These are phyloP conservation scores for Spizellomyces punctatus DNA, from an alignment of 192 early-diverging fungal species.

Conservation along the genomic window DNA sequence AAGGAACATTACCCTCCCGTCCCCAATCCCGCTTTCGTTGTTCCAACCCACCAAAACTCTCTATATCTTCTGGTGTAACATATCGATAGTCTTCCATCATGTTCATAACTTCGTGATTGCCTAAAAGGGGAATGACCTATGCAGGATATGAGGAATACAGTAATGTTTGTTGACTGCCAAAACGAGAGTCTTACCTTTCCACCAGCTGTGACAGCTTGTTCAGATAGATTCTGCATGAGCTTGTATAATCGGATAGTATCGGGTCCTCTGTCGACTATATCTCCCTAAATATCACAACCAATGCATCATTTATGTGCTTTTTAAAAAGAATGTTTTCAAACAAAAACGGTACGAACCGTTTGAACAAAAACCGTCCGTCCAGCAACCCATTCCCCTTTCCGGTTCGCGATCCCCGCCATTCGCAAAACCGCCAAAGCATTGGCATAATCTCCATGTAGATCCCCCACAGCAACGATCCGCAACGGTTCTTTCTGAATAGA, in stretches of 20 bases:
- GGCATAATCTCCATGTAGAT: conserved; percentile 68
- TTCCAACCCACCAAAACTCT: conserved; percentile 54
- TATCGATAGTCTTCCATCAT: conserved; percentile 61
- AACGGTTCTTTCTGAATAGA: neutral
- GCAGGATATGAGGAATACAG: conserved; percentile 18
- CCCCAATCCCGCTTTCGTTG: conserved; percentile 49
- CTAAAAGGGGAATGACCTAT: conserved; percentile 45
- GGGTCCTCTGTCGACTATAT: conserved; percentile 73
- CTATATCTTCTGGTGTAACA: conserved; percentile 54
- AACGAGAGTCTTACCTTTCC: conserved; percentile 42
- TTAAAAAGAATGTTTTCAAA: neutral
- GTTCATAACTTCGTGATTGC: conserved; percentile 62
- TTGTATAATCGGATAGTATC: conserved; percentile 73
- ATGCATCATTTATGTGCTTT: neutral
- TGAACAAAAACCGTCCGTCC: conserved; percentile 62
- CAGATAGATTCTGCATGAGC: conserved; percentile 56
- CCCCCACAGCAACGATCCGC: conserved; percentile 69
- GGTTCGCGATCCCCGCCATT: conserved; percentile 63
- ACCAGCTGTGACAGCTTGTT: conserved; percentile 57
- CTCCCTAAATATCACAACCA: conserved; percentile 17
- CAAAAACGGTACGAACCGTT: conserved; percentile 44
- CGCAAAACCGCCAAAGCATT: conserved; percentile 54
- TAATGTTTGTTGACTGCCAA: neutral
- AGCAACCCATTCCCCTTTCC: conserved; percentile 63
- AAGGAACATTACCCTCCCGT: conserved; percentile 23